Evolutionary conservation across 495 filamentous ascomycete genomes (phyloP), one percentile per base, ranked within the genome.

Genomic region (Penicillium lividum): DNA sequence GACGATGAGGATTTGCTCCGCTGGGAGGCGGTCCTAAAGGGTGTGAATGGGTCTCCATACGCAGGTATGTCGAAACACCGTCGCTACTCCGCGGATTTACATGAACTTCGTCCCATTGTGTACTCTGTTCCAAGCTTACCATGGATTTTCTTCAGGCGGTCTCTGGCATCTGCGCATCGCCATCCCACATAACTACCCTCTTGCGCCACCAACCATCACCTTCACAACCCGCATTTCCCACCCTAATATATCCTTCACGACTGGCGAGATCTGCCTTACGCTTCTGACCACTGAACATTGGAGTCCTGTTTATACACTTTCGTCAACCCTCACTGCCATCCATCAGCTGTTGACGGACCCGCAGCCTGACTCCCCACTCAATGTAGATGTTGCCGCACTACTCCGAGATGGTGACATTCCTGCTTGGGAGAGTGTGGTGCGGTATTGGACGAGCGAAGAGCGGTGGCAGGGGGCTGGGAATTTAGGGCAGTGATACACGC

Each of bases 241-340:
- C 73, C 87, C 93, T 9, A 97, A 97, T 74, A 82, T 97, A 27
- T 80, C 81, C 57, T 87, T 91, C 67, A 77, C 79, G 61, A 92
- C 87, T 5, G 94, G 94, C 64, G 90, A 97, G 70, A 94, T 98
- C 69, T 98, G 94, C 66, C 82, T 98, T 11, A 93, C 96, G 59
- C 79, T 98, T 54, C 74, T 98, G 45, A 83, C 79, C 22, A 88
- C 87, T 61, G 84, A 86, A 30, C 81, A 83, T 46, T 98, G 94
- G 94, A 87, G 86, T 59, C 89, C 92, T 31, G 84, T 88, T 31
- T 95, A 94, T 67, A 93, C 88, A 30, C 79, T 97, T 25, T 83
- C 87, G 25, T 80, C 84, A 58, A 91, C 89, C 52, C 73, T 97
- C 63, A 87, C 89, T 62, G 84, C 86, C 22, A 82, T 98, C 36